Evolutionary conservation across 441 rosid genomes (phyloP), one percentile per base, ranked within the genome.

Genomic region (Arabidopsis lyrata): DNA sequence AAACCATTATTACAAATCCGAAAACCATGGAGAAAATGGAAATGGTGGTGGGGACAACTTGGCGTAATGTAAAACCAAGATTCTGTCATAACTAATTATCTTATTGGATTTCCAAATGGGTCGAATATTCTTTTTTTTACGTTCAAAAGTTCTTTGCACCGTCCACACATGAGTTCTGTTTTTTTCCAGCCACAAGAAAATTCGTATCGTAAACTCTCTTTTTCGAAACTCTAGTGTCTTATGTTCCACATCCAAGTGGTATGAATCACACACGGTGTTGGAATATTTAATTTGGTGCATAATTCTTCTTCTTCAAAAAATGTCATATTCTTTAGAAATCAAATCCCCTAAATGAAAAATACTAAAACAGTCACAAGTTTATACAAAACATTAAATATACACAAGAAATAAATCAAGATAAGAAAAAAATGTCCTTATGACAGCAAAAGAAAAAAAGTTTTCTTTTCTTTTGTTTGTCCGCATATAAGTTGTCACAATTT

Each of bases 31-130:
- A 68, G 57, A 42, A 32, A 32, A 59, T 2, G 58, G 32, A n/a
- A 10, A 50, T 59, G 67, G 62, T 67, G 63, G 78, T 68, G 79
- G 74, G 74, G 74, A 61, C 69, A 75, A 62, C 63, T 45, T 62
- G 18, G 74, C 65, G 53, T 75, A 61, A 63, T 61, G 74, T 4
- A 54, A 62, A 75, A 68, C 70, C 65, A 68, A 76, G 70, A 68
- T 68, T 75, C 78, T 3, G 10, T 27, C 47, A 5, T 14, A 36
- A 14, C 3, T 24, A 45, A 48, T 27, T 57, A 50, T 76, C 42
- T 48, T 8, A 57, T 56, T 64, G 72, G 80, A 64, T 76, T 70
- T 76, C 76, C 80, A 57, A 31, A 41, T 41, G n/a, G n/a, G n/a
- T 18, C 42, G 72, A 56, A 76, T 76, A 76, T 70, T 64, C 80